Percentiles rank a stretch among this genome's conserved stretches.
phyloP scores from a whole-genome alignment of 2,329 filamentous ascomycete genomes.

The Biscogniauxia marginata region DNA sequence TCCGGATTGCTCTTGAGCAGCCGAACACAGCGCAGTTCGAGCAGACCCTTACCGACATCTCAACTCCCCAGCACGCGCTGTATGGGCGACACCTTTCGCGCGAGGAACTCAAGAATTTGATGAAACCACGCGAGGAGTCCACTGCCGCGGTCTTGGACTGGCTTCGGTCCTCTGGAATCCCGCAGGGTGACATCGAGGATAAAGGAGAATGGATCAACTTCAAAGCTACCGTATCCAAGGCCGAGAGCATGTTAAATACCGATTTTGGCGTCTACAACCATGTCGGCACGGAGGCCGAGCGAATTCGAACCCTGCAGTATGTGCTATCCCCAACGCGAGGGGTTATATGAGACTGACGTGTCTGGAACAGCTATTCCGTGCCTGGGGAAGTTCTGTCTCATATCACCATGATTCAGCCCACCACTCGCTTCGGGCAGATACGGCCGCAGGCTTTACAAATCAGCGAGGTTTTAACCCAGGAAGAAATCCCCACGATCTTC shows the following conservation, averaged over 20 bases:
- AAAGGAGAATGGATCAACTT: constrained; percentile 57
- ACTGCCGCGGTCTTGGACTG: constrained; percentile 52
- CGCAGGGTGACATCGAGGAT: constrained; percentile 48
- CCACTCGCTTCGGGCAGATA: constrained; percentile 58
- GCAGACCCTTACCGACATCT: constrained; percentile 58
- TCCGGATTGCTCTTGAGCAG: constrained; percentile 50
- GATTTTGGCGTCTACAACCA: constrained; percentile 57
- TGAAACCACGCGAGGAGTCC: constrained; percentile 37
- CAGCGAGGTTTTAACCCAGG: constrained; percentile 35
- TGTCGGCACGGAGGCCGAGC: constrained; percentile 38
- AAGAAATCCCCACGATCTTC: constrained; percentile 15
- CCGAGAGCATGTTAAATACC: constrained; percentile 56
- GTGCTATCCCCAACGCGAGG: constrained; percentile 2
- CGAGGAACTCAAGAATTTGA: constrained; percentile 47
- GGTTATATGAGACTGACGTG: constrained; percentile 6
- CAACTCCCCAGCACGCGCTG: constrained; percentile 54
- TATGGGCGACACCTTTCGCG: constrained; percentile 64
- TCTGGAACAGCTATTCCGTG: constrained; percentile 53
- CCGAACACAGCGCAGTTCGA: constrained; percentile 52
- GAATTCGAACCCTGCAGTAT: constrained; percentile 46
- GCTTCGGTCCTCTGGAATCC: constrained; percentile 52
- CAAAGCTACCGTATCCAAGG: constrained; percentile 47
- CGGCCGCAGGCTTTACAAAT: constrained; percentile 41
- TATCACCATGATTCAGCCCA: constrained; percentile 64
- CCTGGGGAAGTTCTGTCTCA: constrained; percentile 52